phyloP scores from a whole-genome alignment of 2,329 filamentous ascomycete species.

The Ophiosphaerella herpotricha region DNA sequence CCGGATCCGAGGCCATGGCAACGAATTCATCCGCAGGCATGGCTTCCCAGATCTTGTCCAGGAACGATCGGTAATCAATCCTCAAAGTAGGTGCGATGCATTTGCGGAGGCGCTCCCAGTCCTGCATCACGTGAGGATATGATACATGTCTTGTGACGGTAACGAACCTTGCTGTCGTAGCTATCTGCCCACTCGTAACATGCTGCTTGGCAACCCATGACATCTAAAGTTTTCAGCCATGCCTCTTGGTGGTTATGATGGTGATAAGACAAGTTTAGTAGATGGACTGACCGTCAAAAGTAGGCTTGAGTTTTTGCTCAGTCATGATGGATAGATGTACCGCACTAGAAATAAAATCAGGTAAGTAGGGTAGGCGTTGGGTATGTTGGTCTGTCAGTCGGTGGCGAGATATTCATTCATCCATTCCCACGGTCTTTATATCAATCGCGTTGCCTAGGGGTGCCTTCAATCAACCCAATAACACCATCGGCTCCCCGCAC shows the following conservation, averaged over 20 bases:
- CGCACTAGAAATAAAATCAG: background rate
- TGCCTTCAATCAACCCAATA: constrained; percentile 5
- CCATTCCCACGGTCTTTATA: constrained; percentile 26
- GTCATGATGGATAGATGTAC: constrained; percentile 28
- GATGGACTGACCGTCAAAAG: constrained; percentile 37
- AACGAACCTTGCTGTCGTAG: constrained; percentile 63
- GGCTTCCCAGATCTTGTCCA: constrained; percentile 60
- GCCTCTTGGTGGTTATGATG: background rate
- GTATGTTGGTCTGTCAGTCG: background rate
- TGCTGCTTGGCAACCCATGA: constrained; percentile 55
- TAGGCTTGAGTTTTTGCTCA: constrained; percentile 38
- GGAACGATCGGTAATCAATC: constrained; percentile 70
- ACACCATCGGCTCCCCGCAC: constrained; percentile 38
- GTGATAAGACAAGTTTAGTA: background rate
- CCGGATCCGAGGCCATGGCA: constrained; percentile 56
- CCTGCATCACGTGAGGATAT: constrained; percentile 33
- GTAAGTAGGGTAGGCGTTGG: background rate
- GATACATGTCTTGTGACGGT: background rate
- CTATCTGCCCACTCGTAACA: constrained; percentile 68
- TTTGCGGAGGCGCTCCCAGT: constrained; percentile 64
- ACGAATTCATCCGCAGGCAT: constrained; percentile 62
- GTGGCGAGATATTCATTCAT: background rate
- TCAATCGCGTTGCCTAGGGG: constrained; percentile 9
- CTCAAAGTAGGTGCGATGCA: constrained; percentile 66
- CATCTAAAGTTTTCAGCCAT: constrained; percentile 45